Evolutionary conservation across 73 alveolate genomes (phyloP), one percentile per base, ranked within the genome.

Genomic region (Chromera velia): DNA sequence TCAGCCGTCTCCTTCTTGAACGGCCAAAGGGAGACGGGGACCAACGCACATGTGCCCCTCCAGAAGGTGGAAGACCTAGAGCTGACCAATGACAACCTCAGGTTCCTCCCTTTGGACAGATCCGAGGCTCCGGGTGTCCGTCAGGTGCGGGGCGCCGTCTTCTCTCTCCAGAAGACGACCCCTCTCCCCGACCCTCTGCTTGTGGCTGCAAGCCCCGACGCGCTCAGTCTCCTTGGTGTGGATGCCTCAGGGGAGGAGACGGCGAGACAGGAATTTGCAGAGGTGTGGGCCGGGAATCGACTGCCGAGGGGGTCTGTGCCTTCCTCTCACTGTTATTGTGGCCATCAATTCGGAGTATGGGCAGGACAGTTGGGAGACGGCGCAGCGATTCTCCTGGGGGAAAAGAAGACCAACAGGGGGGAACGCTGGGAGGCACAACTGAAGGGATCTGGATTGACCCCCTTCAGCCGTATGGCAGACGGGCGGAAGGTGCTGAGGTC

Each of bases 401-500:
- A 87, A 47, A 62, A 81, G 33, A 32, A 28, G 55, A 40, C 4
- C 13, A 13, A 40, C 6, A 47, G 75, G 26, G 84, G 72, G 1
- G 70, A 73, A 55, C 19, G 55, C 28, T 66, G 75, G 80, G 98
- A 93, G 34, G 32, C 91, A 69, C 87, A 93, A 74, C 79, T 90
- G 65, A 93, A 93, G 76, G 98, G 98, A 32, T 85, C 93, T 30
- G 98, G 98, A 4, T 34, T 84, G 34, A 93, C 98, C 9, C 98
- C 98, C 40, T 93, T 79, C 81, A 91, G 96, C 1, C 76, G 98
- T 73, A 71, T 67, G 76, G 94, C 95, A 26, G 98, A 93, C 80
- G 98, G 98, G 22, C 92, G 94, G 63, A 96, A 96, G 18, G 98
- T 93, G 34, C 73, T 93, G 27, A 86, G 98, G 72, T 83, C 93